Base-by-base conservation (phyloP, 1,284 basidiomycete species). In the Cryptococcus sp. region DNA sequence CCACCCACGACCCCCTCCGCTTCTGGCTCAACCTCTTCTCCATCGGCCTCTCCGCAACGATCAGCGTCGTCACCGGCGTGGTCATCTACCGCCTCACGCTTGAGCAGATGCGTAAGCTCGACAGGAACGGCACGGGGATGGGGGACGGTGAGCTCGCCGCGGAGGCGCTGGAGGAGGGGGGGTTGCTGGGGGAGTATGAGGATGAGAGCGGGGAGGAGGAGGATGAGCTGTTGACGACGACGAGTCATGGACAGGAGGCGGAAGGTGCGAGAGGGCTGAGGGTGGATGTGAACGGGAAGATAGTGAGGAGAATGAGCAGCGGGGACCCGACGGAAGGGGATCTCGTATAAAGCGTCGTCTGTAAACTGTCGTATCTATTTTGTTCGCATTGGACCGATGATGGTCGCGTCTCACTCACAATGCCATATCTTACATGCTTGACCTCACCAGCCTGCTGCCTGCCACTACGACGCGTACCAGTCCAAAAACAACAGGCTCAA, bases 401-500 rank as follows among this genome's bases (percentile, higher is more conserved):
- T 33, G 28, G 28, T 33, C 4, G 40, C 7, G 13, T 42, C 40
- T 8, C 16, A 20, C 7, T 42, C 40, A 20, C 16, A 20, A 20
- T 42, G 40, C 13, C 20, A 20, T 42, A 42, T n/a, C 20, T n/a
- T 8, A 42, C 16, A 42, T n/a, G 40, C n/a, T 42, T 8, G 38
- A 42, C 40, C 13, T 42, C 20, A 15, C 15, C 18, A 44, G n/a
- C 18, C 40, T 8, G 18, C 46, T 47, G 23, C 18, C 11, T 47
- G n/a, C 24, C 24, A 13, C 33, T 35, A 42, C 24, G 39, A 23
- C 16, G 71, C 63, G 59, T 79, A 79, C 73, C 80, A 82, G 64
- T 83, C 80, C 52, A 82, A 66, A 65, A 83, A 82, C 43, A 83
- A 65, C 52, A 83, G 61, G 1, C 79, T 79, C 42, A 82, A 63